These are phyloP conservation scores for Lachancea cidri DNA, from an alignment of 805 yeast species.

Conservation along the genomic window DNA sequence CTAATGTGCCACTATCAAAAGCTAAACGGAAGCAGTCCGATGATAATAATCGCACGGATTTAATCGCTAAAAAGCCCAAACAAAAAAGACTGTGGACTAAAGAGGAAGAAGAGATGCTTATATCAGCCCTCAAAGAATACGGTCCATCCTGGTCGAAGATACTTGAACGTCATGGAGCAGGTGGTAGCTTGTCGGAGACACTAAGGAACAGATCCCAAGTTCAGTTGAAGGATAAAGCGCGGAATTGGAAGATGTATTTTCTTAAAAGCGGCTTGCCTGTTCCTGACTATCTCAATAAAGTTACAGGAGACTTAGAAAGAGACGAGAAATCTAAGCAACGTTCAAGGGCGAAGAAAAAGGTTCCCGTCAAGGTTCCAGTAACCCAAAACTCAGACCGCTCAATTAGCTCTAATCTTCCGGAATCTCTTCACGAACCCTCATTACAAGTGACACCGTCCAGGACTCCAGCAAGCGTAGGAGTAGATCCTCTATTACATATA, in stretches of 20 bases:
- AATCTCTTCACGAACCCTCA: neutral
- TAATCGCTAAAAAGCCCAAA: conserved; percentile 20
- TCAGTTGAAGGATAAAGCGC: conserved; percentile 92
- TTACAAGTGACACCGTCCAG: neutral
- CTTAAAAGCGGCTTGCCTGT: conserved; percentile 68
- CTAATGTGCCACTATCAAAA: conserved; percentile 10
- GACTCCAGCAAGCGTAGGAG: neutral
- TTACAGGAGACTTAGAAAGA: conserved; percentile 78
- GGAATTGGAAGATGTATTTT: conserved; percentile 90
- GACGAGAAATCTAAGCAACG: conserved; percentile 39
- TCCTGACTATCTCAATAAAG: conserved; percentile 74
- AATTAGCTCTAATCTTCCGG: neutral
- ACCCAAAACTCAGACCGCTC: neutral
- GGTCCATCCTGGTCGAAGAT: conserved; percentile 96
- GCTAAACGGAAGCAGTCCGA: neutral
- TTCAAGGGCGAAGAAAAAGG: conserved; percentile 4
- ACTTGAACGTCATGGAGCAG: conserved; percentile 86
- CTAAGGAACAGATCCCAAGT: conserved; percentile 85
- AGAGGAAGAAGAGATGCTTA: conserved; percentile 81
- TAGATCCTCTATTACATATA: neutral
- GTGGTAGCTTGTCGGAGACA: conserved; percentile 79
- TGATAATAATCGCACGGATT: neutral
- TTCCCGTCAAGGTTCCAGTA: neutral
- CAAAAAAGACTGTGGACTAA: conserved; percentile 58
- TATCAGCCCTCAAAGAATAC: conserved; percentile 67